phyloP scores from a whole-genome alignment of 352 stramenopile species.

The Phytophthora fragariaefolia region DNA sequence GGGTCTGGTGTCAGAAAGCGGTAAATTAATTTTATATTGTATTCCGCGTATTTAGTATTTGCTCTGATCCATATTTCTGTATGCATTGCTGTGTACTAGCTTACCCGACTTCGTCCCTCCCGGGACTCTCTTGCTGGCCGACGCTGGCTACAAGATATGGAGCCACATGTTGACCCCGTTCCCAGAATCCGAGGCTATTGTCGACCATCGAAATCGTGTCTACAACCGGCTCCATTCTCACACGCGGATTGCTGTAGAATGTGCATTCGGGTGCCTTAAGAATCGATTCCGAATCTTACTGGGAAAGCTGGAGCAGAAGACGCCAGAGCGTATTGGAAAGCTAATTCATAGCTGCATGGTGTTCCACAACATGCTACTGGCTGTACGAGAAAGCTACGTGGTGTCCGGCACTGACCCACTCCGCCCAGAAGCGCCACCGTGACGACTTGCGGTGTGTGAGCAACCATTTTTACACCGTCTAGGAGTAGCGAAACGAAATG shows the following conservation, averaged over 20 bases:
- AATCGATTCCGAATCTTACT: constrained; percentile 17
- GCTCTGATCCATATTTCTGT: too few species aligned
- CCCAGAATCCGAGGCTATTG: constrained; percentile 2
- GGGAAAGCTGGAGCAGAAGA: constrained; percentile 17
- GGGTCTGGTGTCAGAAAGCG: constrained; percentile 1
- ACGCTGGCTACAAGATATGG: constrained; percentile 24
- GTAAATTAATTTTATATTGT: background rate
- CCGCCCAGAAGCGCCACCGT: background rate
- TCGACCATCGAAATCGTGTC: background rate
- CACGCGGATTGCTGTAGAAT: constrained; percentile 27
- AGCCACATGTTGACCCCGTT: constrained; percentile 21
- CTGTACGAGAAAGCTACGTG: background rate
- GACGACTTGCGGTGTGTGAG: background rate
- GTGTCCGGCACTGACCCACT: background rate
- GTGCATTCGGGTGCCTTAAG: constrained; percentile 22
- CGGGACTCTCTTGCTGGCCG: constrained; percentile 2
- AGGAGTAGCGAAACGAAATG: background rate
- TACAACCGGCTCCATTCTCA: constrained; percentile 21
- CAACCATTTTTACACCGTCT: constrained; percentile 2
- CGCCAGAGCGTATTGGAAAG: constrained; percentile 11
- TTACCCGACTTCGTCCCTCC: background rate
- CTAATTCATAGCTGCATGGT: constrained; percentile 19
- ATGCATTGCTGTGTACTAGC: background rate
- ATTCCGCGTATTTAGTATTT: background rate
- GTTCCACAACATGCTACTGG: constrained; percentile 21